Base-by-base conservation (phyloP, 345 rosid genomes). In the Barbarea vulgaris region DNA sequence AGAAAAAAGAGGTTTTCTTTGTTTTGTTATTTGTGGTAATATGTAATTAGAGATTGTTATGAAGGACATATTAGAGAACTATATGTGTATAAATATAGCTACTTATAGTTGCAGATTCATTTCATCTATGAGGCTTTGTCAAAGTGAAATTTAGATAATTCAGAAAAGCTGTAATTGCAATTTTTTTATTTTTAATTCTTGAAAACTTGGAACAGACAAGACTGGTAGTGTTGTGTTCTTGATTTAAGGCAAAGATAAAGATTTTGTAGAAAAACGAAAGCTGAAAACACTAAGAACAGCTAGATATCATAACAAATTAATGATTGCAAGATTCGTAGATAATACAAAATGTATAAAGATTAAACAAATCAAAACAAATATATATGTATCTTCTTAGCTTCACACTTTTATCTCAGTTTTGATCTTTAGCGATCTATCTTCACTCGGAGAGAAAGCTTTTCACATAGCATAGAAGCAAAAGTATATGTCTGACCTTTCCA, bases 1-100 rank as follows among this genome's bases (percentile, higher is more conserved):
- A 77, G 72, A 57, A 28, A 70, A 61, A 77, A 39, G 27, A 39
- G 62, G 61, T 56, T 48, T 48, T 30, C 21, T 70, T 58, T 64
- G 27, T 44, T 44, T 19, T 44, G 4, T 56, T 56, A 12, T 77
- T 64, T 70, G 50, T 57, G 76, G 80, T 57, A 55, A 27, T n/a
- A 64, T 61, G 34, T 30, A 31, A 36, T 37, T 39, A 70, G 51
- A 77, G 44, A 77, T 39, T 9, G 0, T 22, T 41, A 28, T 54
- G 9, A 34, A 64, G 47, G 50, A 56, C 10, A 46, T 17, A 54
- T 46, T n/a, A 33, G 27, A 39, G n/a, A 59, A 33, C 36, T 15
- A 31, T 57, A 5, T 4, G n/a, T 46, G 41, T 19, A 44, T 55
- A 24, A 6, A 48, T 7, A 60, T 47, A 58, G 13, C 50, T 25